Percentiles rank a stretch among this genome's conserved stretches.
These are phyloP conservation scores for Benincasa hispida DNA, from an alignment of 306 rosid species.

Conservation along the genomic window DNA sequence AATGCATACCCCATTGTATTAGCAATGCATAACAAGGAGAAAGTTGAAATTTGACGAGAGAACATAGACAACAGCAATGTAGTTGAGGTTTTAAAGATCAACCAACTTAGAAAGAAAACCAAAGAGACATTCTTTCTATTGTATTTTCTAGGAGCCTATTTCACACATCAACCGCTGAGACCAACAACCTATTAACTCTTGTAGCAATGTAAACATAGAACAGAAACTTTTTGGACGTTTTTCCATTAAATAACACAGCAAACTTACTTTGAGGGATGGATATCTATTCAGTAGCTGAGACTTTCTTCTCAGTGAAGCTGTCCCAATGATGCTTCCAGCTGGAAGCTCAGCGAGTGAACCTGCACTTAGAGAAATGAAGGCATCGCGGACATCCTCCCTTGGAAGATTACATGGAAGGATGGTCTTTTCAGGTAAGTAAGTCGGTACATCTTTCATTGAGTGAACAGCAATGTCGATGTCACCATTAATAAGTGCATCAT, in stretches of 20 bases:
- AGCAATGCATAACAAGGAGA: neutral
- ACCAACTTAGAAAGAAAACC: neutral
- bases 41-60: neutral
- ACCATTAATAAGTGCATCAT: constrained; percentile 65
- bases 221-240: neutral
- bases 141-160: neutral
- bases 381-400: constrained; percentile 87
- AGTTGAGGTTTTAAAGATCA: neutral
- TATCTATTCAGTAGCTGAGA: constrained; percentile 75
- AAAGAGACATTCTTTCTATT: neutral
- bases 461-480: constrained; percentile 84
- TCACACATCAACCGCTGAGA: neutral
- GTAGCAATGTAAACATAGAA: neutral
- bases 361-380: constrained; percentile 64
- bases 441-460: constrained; percentile 93
- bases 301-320: constrained; percentile 84
- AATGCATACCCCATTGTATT: neutral
- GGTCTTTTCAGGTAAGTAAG: constrained; percentile 61
- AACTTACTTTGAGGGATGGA: constrained; percentile 57
- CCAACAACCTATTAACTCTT: neutral
- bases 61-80: neutral
- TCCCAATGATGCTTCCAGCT: constrained; percentile 56
- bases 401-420: constrained; percentile 83
- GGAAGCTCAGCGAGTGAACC: constrained; percentile 62
- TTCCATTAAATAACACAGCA: neutral